These are phyloP conservation scores for Gliomastix tumulicola DNA, from an alignment of 2,329 filamentous ascomycete genomes.

Conservation along the genomic window DNA sequence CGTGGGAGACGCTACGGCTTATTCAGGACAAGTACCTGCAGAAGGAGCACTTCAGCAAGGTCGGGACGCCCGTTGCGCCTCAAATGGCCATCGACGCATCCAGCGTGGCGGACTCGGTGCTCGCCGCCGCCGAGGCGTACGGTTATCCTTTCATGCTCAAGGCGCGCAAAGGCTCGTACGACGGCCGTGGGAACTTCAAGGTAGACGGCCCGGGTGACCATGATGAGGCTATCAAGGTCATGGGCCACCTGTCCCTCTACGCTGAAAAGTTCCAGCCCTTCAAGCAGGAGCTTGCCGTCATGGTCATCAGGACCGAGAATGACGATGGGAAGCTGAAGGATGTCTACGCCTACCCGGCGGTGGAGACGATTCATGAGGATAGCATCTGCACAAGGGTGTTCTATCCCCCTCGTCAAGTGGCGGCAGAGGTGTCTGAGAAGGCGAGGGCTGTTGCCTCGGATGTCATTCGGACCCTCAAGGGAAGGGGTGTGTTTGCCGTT, in stretches of 20 bases:
- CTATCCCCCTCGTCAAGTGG: slow-evolving; percentile 69
- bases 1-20: slow-evolving; percentile 76
- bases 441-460: slow-evolving; percentile 73
- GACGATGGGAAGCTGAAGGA: slow-evolving; percentile 36
- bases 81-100: slow-evolving; percentile 56
- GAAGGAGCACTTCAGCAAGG: slow-evolving; percentile 68
- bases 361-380: slow-evolving; percentile 93
- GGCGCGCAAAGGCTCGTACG: slow-evolving; percentile 82
- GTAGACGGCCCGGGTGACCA: slow-evolving; percentile 37
- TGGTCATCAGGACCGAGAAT: slow-evolving; percentile 87
- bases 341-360: slow-evolving; percentile 72
- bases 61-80: slow-evolving; percentile 65
- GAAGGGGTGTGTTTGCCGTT: slow-evolving; percentile 90
- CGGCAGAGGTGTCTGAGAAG: slow-evolving; percentile 48
- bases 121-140: slow-evolving; percentile 58
- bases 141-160: slow-evolving; percentile 92
- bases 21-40: slow-evolving; percentile 94
- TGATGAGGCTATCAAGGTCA: slow-evolving; percentile 58
- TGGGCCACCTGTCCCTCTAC: slow-evolving; percentile 69
- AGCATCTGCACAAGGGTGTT: slow-evolving; percentile 93
- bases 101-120: slow-evolving; percentile 47
- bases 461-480: slow-evolving; percentile 73
- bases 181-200: slow-evolving; percentile 68
- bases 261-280: slow-evolving; percentile 88
- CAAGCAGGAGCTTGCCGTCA: slow-evolving; percentile 80